Conservation (phyloP, 176 grass and related monocot species). For the Chloris gayana region DNA sequence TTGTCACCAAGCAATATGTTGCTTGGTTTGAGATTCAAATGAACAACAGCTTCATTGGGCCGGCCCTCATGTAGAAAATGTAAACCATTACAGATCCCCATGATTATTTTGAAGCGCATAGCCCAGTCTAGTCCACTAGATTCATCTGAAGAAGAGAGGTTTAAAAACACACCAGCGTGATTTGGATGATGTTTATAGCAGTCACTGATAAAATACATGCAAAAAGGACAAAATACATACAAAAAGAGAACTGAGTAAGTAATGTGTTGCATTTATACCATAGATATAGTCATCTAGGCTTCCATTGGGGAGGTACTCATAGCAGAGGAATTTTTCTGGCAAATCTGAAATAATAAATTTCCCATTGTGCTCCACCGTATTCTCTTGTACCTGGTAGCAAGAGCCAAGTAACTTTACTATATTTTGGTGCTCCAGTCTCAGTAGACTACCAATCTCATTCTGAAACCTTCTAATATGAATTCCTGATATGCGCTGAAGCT, state of each 20-base stretch:
- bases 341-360: slow-evolving; percentile 9
- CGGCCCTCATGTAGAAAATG: slow-evolving; percentile 31
- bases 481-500: background rate
- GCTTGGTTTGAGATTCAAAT: slow-evolving; percentile 41
- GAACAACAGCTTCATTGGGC: slow-evolving; percentile 16
- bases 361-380: background rate
- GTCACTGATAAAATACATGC: no score
- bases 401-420: slow-evolving; percentile 36
- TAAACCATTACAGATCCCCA: slow-evolving; percentile 35
- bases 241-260: background rate
- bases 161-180: no score
- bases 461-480: slow-evolving; percentile 34
- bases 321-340: slow-evolving; percentile 24
- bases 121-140: slow-evolving; percentile 13
- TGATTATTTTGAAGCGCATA: slow-evolving; percentile 37
- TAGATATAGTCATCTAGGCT: slow-evolving; percentile 33
- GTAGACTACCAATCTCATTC: slow-evolving; percentile 16
- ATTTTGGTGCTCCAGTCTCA: slow-evolving; percentile 19
- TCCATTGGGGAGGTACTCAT: slow-evolving; percentile 31
- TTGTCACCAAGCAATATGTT: slow-evolving; percentile 30
- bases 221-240: background rate
- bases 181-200: no score
- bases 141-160: slow-evolving; percentile 26
- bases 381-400: slow-evolving; percentile 15
- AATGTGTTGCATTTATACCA: background rate